Base-by-base conservation (phyloP, 2,329 filamentous ascomycete genomes). In the Xylaria sp. region DNA sequence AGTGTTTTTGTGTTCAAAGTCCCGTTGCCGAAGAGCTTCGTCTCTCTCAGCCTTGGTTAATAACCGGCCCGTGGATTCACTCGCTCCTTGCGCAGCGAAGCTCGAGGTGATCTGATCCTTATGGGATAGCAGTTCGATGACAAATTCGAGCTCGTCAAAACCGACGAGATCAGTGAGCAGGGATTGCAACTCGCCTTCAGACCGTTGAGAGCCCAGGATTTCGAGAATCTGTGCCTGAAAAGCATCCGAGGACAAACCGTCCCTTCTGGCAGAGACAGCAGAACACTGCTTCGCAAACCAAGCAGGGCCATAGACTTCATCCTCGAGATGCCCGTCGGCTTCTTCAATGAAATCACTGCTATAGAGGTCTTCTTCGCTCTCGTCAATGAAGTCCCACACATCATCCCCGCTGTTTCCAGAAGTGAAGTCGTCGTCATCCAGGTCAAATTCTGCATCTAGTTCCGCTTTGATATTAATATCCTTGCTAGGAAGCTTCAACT, bases 331-430 rank as follows among this genome's bases (percentile, higher is more conserved):
- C 45, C 66, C 67, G 22, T 67, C 66, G 7, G 63, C 59, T 38
- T 78, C 73, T 21, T 83, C 81, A 44, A 87, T 82, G 24, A 84
- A 75, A 57, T 90, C 89, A 63, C 85, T 88, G 65, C 83, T 88
- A 69, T 82, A 76, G 9, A 72, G 78, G 51, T 87, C 87, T 18
- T 85, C 84, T 20, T 89, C 87, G 44, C 82, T 81, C 46, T 92
- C 88, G 54, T 87, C 91, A 66, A 96, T 91, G 54, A 95, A 86
- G 69, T 97, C 92, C 93, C 93, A 97, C 8, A 97, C 87, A 72
- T 97, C 92, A 54, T 93, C 89, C 4, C 84, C 83, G 17, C 82
- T 85, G 40, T 82, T 84, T 4, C 83, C 83, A 2, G 80, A 82
- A 1, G 77, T 79, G 59, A 79, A 78, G 11, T 75, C 76, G 22